A percentile compares a stretch with the other conserved stretches of the same genome.
These are phyloP conservation scores for Parmales sp. DNA, from an alignment of 108 stramenopile genomes.

Conservation along the genomic window DNA sequence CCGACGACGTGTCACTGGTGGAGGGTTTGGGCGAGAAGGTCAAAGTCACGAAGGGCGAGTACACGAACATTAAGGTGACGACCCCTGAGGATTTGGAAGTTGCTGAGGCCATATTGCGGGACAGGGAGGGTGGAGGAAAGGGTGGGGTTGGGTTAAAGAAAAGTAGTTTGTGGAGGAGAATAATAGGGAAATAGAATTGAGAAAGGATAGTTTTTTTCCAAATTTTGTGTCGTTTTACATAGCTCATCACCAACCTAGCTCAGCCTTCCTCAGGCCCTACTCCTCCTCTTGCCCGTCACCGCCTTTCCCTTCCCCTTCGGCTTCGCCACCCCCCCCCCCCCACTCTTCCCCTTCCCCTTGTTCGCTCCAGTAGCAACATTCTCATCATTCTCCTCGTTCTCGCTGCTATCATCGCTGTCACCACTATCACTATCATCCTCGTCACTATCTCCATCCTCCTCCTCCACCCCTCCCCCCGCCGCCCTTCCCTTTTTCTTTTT, in stretches of 20 bases:
- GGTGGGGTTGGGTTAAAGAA: not conserved
- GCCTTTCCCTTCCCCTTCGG: slow-evolving; percentile 10
- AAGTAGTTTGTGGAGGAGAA: not conserved
- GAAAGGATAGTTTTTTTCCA: not conserved
- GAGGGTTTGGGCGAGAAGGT: slow-evolving; percentile 82
- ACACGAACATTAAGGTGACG: slow-evolving; percentile 91
- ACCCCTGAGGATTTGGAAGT: slow-evolving; percentile 92
- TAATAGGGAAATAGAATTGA: not conserved
- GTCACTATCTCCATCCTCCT: not conserved
- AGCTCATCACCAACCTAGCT: no score
- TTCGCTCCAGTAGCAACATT: slow-evolving; percentile 19
- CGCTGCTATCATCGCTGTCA: not conserved
- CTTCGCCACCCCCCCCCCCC: slow-evolving; percentile 49
- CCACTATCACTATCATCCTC: slow-evolving; percentile 39
- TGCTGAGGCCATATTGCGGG: slow-evolving; percentile 66
- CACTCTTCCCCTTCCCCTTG: slow-evolving; percentile 48
- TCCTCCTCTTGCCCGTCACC: slow-evolving; percentile 10
- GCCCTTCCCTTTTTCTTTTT: not conserved
- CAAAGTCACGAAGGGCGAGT: slow-evolving; percentile 82
- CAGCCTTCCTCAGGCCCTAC: slow-evolving; percentile 29
- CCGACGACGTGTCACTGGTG: slow-evolving; percentile 89
- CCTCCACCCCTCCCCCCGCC: not conserved
- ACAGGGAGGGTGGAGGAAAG: slow-evolving; percentile 16
- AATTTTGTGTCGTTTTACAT: not conserved
- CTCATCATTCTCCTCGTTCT: slow-evolving; percentile 1